Base-by-base conservation (phyloP, 257 asterid genomes). In the Jacaranda mimosifolia region DNA sequence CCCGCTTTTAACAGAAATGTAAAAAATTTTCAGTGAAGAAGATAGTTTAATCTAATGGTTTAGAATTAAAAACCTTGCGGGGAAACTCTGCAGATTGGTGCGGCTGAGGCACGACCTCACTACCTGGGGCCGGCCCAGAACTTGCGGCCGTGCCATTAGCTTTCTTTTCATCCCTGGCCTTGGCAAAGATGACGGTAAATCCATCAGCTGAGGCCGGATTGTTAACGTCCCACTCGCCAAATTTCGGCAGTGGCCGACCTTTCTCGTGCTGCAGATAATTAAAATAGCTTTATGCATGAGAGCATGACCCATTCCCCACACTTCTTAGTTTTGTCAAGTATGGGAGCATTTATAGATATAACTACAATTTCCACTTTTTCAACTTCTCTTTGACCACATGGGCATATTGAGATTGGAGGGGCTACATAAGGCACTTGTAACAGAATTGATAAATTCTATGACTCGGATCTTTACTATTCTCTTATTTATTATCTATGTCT, bases 121-220 rank as follows among this genome's bases (percentile, higher is more conserved):
- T 42, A 26, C 38, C 75, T 5, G 66, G 69, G 3, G 81, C 73
- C 15, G 83, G 79, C 32, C 57, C 70, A 18, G 76, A 3, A 56
- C 58, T 46, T 17, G 81, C 80, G 0, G 62, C 52, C 0, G 79
- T 40, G 63, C 85, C 86, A 4, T 86, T 86, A 10, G 90, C 87
- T 66, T 85, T 86, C 85, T 87, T 87, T 62, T 88, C 90, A 70
- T 88, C 90, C 42, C 92, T 78, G 18, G 92, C 92, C 83, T 88
- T 88, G 56, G 89, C 89, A 75, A 88, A 84, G 63, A 89, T 89
- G 59, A 89, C 93, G 15, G 91, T 86, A 60, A 89, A 89, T 58
- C 91, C 93, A 79, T 89, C 91, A 14, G 93, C 93, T 3, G 93
- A 89, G 58, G 93, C 88, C 19, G 93, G 93, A 77, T 89, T 87